Evolutionary conservation across 2,329 filamentous ascomycete genomes (phyloP), one percentile per base, ranked within the genome.

Genomic region (Scleromitrula shiraiana): DNA sequence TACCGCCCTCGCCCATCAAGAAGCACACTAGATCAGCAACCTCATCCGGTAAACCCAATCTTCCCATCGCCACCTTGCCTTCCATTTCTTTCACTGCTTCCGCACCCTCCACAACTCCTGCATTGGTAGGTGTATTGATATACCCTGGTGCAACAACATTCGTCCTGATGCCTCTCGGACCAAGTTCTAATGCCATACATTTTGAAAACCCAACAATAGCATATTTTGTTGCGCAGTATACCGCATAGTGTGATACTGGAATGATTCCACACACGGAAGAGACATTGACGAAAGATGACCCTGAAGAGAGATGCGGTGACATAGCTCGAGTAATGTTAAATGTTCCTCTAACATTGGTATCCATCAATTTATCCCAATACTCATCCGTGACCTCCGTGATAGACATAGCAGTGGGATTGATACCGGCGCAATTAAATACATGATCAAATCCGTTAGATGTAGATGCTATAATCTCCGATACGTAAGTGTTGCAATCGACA

Each of bases 21-120:
- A 75, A 78, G 30, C 76, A 49, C 2, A 75, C 65, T 14, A 74
- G 63, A 12, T 70, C 73, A 0, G 68, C 69, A 26, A 77, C 64
- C 52, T 78, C 74, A 33, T 73, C 69, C 8, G 61, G 54, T 4
- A 55, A 57, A 0, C 71, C 70, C 56, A 66, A 61, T 15, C 70
- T 49, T 0, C 66, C 69, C 41, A 58, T 46, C 8, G 47, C 49
- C 2, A 56, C 46, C 7, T 30, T 42, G 7, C 37, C 46, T 17
- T 19, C 47, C 26, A 30, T 65, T 53, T 61, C 60, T 53, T 65
- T 59, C 6, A 72, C 65, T 1, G 65, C 67, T 38, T 71, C 70
- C 0, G 65, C 64, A 0, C 75, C 75, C 42, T 65, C 68, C 1
- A 73, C 66, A 26, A 77, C 71, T 4, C 68, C 69, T 7, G 71